Evolutionary conservation across 495 filamentous ascomycete species (phyloP).

Genomic region (Paragyromitra xinjiangensis): DNA sequence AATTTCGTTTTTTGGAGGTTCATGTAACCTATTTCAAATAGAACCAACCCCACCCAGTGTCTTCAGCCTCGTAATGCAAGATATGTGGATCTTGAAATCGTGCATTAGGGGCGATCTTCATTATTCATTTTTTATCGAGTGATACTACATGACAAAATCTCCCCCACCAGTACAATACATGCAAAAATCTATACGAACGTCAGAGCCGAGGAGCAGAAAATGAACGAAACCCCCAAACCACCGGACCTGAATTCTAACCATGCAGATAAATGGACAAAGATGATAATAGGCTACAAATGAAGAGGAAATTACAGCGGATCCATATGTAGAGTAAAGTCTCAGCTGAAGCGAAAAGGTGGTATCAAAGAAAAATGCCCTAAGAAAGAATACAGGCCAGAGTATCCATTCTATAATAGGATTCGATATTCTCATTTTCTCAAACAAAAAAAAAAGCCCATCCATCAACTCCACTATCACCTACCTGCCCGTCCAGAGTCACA

Average conservation of each 20-base stretch:
- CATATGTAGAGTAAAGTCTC: background rate
- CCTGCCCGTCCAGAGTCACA: conserved; percentile 28
- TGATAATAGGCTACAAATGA: conserved; percentile 31
- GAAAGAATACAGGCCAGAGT: conserved; percentile 15
- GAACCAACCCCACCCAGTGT: background rate
- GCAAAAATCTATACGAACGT: background rate
- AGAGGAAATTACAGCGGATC: background rate
- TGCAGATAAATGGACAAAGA: conserved; percentile 22
- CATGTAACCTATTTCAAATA: conserved; percentile 14
- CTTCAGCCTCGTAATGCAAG: background rate
- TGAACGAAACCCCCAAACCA: conserved; percentile 5
- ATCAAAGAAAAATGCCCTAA: conserved; percentile 1
- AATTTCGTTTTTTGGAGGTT: background rate
- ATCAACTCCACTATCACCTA: conserved; percentile 43
- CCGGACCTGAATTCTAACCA: conserved; percentile 6
- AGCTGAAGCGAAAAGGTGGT: conserved; percentile 7
- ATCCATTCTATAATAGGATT: conserved; percentile 29
- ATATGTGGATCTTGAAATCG: conserved; percentile 1
- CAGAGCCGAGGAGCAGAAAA: background rate
- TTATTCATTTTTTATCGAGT: conserved; percentile 8
- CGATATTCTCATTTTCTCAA: conserved; percentile 37
- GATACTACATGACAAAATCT: background rate
- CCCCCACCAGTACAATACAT: background rate
- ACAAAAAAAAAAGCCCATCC: conserved; percentile 45
- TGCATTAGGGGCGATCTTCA: conserved; percentile 6